These are phyloP conservation scores for Kwoniella heveanensis DNA, from an alignment of 768 basidiomycete genomes.

Conservation along the genomic window DNA sequence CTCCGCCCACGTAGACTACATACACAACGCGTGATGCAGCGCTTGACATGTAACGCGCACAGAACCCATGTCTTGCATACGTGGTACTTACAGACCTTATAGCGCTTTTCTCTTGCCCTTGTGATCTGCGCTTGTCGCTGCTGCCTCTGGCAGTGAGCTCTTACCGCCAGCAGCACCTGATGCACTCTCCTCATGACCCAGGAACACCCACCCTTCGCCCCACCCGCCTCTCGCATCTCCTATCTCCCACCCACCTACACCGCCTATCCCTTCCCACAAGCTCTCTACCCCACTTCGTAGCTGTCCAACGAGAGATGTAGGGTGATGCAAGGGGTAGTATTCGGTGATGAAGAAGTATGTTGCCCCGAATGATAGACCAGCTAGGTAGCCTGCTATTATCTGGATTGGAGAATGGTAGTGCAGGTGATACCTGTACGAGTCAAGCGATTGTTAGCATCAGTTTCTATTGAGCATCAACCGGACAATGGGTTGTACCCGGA, in stretches of 20 bases:
- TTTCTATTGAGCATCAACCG: no score
- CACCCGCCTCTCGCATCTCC: conserved; percentile 43
- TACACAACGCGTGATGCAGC: no score
- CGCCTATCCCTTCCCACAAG: conserved; percentile 40
- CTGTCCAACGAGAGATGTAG: conserved; percentile 19
- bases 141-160: no score
- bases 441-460: background rate
- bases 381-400: conserved; percentile 41
- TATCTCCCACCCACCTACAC: conserved; percentile 39
- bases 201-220: conserved; percentile 42
- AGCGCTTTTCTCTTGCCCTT: background rate
- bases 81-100: no score
- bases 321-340: conserved; percentile 39
- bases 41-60: no score
- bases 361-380: conserved; percentile 32
- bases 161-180: background rate
- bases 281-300: conserved; percentile 21
- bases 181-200: background rate
- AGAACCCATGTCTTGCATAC: no score
- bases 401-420: conserved; percentile 51
- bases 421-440: conserved; percentile 36
- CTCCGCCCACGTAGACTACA: no score
- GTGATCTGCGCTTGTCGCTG: background rate
- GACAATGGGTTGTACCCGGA: no score
- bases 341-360: conserved; percentile 37